Conservation (phyloP, 2,329 filamentous ascomycete species). For the Diplodia intermedia region DNA sequence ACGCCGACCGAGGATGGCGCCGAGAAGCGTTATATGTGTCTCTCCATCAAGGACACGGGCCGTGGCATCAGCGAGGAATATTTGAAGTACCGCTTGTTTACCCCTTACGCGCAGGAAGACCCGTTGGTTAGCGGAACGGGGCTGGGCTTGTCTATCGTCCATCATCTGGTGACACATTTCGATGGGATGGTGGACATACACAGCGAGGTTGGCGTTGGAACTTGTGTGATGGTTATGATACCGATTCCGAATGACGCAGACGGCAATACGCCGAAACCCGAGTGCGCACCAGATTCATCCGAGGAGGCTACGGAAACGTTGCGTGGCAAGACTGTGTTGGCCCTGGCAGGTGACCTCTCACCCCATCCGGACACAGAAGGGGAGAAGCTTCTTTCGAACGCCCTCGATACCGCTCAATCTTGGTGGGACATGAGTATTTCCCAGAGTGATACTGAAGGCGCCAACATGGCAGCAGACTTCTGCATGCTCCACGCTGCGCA, state of each 20-base stretch:
- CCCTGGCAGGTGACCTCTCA: background rate
- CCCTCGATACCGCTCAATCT: background rate
- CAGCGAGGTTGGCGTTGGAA: conserved; percentile 47
- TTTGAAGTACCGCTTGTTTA: conserved; percentile 46
- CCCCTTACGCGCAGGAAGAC: conserved; percentile 51
- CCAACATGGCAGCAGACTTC: background rate
- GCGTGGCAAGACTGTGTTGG: conserved; percentile 8
- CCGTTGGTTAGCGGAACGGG: conserved; percentile 48
- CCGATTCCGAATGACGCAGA: conserved; percentile 47
- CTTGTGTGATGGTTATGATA: conserved; percentile 43
- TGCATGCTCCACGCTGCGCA: background rate
- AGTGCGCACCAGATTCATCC: conserved; percentile 27
- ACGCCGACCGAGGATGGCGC: background rate
- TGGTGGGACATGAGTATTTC: conserved; percentile 2
- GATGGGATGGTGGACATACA: conserved; percentile 48
- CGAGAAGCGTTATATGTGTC: conserved; percentile 33
- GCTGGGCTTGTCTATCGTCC: conserved; percentile 49
- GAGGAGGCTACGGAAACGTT: conserved; percentile 28
- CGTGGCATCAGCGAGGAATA: conserved; percentile 51
- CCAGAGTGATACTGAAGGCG: background rate
- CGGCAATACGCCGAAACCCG: background rate
- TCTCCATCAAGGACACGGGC: conserved; percentile 46
- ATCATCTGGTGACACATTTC: conserved; percentile 46
- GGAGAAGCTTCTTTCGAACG: background rate
- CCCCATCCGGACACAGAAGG: background rate